Evolutionary conservation across 352 stramenopile genomes (phyloP), one percentile per base, ranked within the genome.

Genomic region (Globisporangium cylindrosporum): DNA sequence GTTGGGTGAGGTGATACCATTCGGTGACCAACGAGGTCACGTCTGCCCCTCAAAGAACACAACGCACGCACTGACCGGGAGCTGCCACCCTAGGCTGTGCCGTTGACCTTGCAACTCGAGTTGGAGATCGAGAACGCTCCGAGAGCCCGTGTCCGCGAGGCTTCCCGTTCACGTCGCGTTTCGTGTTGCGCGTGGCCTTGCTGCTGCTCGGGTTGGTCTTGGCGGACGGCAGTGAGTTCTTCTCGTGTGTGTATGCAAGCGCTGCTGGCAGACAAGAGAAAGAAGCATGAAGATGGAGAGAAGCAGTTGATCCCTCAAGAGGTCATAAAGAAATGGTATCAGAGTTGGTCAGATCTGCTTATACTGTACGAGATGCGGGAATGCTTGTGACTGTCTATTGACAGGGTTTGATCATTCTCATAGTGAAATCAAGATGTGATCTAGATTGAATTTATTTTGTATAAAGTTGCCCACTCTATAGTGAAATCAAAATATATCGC

Each of bases 31-130:
- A n/a, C 25, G 86, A 84, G 6, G 84, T 94, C 36, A 92, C 86
- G 34, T 94, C 84, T 3, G 72, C 69, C 6, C 86, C 86, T 92
- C 81, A 27, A 92, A 59, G 68, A 82, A 92, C 36, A 94, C 83
- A 25, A 32, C 29, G 8, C 3, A 32, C 84, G 82, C 54, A 79
- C 73, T 3, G 79, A 78, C 22, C 78, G 75, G 0, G 71, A 70
- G 48, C 71, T 80, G 3, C 69, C 67, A 22, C 74, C 72, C 4
- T 32, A 12, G 27, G 25, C 74, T 2, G 75, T 81, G 34, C 80
- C 83, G 25, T 83, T 84, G 61, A 94, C 80, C 27, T 74, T 73
- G 41, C 85, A 81, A 67, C 82, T 93, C 60, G 85, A 89, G 63
- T 90, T 85, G 10, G 85, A 90, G 22, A 93, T 62, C 8, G 80